A percentile compares a stretch with the other conserved stretches of the same genome.
Conservation (phyloP, 2,329 filamentous ascomycete species). For the Alternaria conjuncta region DNA sequence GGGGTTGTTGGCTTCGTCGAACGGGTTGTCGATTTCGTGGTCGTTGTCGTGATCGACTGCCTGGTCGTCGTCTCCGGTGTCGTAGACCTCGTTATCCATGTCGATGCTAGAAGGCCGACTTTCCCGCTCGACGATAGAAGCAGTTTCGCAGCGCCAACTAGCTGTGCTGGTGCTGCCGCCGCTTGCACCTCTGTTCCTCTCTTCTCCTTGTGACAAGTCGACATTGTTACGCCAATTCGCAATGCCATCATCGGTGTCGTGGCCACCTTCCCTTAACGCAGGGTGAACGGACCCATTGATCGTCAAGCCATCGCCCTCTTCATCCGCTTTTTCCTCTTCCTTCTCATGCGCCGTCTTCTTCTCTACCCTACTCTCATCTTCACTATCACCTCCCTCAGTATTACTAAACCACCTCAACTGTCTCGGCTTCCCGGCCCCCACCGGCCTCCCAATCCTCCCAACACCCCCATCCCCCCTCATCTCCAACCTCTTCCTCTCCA, state of each 20-base stretch:
- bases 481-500: conserved; percentile 9
- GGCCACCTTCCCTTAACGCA: background rate
- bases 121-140: background rate
- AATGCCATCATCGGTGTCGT: background rate
- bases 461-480: background rate
- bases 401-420: background rate
- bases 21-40: background rate
- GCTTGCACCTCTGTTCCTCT: background rate
- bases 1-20: background rate
- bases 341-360: background rate
- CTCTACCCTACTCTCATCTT: rapidly evolving
- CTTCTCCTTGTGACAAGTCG: background rate
- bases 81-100: background rate
- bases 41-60: background rate
- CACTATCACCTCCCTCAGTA: background rate
- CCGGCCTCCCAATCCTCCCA: background rate
- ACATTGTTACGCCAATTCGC: no score
- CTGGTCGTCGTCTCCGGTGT: background rate
- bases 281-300: background rate
- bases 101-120: background rate
- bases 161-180: background rate
- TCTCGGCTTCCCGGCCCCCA: background rate
- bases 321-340: background rate
- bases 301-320: background rate
- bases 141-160: background rate